Evolutionary conservation across 2,329 filamentous ascomycete genomes (phyloP).

Genomic region (Sordariomycetes sp.): DNA sequence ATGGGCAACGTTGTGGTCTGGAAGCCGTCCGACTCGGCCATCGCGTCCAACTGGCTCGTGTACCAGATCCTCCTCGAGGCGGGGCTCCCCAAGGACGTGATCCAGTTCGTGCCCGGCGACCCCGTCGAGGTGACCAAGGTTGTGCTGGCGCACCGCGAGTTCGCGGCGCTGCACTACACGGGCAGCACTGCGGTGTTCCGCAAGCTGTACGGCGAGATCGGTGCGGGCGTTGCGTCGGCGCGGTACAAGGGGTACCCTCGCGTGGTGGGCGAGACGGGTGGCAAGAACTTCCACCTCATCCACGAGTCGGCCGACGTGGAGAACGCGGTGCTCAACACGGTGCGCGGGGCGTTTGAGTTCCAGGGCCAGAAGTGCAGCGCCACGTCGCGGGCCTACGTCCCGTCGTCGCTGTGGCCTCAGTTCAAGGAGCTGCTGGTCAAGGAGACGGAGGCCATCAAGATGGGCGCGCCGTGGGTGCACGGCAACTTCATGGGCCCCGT

Average conservation of each 20-base stretch:
- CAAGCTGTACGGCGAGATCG: slow-evolving; percentile 76
- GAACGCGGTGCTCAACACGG: slow-evolving; percentile 69
- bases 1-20: slow-evolving; percentile 92
- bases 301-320: slow-evolving; percentile 64
- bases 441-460: slow-evolving; percentile 57
- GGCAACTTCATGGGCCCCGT: slow-evolving; percentile 78
- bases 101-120: slow-evolving; percentile 87
- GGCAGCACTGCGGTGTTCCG: slow-evolving; percentile 89
- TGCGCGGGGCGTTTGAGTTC: slow-evolving; percentile 81
- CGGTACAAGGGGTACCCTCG: slow-evolving; percentile 77
- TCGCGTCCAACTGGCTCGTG: slow-evolving; percentile 82
- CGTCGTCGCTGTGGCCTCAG: slow-evolving; percentile 59
- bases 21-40: slow-evolving; percentile 87
- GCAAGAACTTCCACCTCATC: slow-evolving; percentile 86
- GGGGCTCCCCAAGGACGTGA: slow-evolving; percentile 75
- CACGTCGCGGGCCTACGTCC: slow-evolving; percentile 67
- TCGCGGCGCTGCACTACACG: slow-evolving; percentile 89
- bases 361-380: slow-evolving; percentile 88
- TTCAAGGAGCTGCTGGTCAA: slow-evolving; percentile 54
- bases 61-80: slow-evolving; percentile 87
- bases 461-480: slow-evolving; percentile 56
- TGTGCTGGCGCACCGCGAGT: slow-evolving; percentile 64
- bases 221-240: slow-evolving; percentile 65
- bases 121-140: slow-evolving; percentile 71
- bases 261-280: slow-evolving; percentile 81